A percentile compares a stretch with the other conserved stretches of the same genome.
phyloP scores from a whole-genome alignment of 495 filamentous ascomycete genomes.

The Aspergillus asperescens region DNA sequence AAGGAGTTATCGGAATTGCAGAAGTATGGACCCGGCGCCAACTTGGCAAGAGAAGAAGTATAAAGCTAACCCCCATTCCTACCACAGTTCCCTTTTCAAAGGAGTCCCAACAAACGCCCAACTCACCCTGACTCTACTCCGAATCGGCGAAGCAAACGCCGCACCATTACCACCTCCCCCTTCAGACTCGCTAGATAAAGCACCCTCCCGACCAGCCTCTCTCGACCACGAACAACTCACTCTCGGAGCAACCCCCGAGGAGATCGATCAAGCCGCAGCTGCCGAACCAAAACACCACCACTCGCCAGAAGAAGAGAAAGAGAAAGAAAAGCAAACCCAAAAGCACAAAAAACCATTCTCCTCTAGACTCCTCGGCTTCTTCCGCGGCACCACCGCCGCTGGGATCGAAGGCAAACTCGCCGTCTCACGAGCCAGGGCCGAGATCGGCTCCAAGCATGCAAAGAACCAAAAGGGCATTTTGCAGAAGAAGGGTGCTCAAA shows the following conservation, averaged over 20 bases:
- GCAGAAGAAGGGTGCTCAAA: slow-evolving; percentile 37
- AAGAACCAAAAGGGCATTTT: slow-evolving; percentile 68
- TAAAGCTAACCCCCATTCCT: no score
- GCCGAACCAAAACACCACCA: slow-evolving; percentile 8
- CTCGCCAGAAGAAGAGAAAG: slow-evolving; percentile 23
- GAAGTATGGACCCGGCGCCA: slow-evolving; percentile 42
- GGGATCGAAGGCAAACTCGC: slow-evolving; percentile 64
- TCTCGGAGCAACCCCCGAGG: slow-evolving; percentile 43
- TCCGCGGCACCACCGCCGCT: slow-evolving; percentile 64
- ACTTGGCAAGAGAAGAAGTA: no score
- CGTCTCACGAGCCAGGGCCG: slow-evolving; percentile 63
- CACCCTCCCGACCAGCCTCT: slow-evolving; percentile 22
- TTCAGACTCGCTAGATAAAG: slow-evolving; percentile 23
- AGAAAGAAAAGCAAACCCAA: slow-evolving; percentile 18
- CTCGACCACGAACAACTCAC: slow-evolving; percentile 35
- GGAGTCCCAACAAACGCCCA: slow-evolving; percentile 89
- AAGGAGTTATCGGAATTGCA: slow-evolving; percentile 63
- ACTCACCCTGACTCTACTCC: slow-evolving; percentile 76
- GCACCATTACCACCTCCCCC: slow-evolving; percentile 75
- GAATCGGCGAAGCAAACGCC: slow-evolving; percentile 78
- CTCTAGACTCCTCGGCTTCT: slow-evolving; percentile 56
- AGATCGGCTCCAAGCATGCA: slow-evolving; percentile 59
- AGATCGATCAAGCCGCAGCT: slow-evolving; percentile 44
- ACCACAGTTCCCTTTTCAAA: slow-evolving; percentile 62
- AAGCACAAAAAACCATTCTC: slow-evolving; percentile 43